Conservation (phyloP, 1,139 yeast genomes). For the Candida neerlandica region DNA sequence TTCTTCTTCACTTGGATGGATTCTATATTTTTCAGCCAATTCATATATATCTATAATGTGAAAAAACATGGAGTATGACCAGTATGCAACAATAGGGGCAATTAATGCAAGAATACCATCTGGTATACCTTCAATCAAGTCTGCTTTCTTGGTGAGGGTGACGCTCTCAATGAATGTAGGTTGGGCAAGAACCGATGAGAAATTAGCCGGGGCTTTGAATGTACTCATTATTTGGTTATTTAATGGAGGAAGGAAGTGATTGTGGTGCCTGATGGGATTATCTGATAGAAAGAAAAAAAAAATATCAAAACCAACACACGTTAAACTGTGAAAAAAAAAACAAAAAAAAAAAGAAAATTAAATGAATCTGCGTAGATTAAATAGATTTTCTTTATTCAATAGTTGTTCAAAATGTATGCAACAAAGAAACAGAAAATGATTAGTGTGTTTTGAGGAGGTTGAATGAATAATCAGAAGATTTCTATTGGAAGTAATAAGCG, state of each 20-base stretch:
- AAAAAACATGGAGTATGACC: slow-evolving; percentile 76
- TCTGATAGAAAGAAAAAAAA: background rate
- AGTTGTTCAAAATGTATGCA: background rate
- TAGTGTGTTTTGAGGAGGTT: background rate
- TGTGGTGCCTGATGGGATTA: background rate
- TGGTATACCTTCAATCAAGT: slow-evolving; percentile 49
- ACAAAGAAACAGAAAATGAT: background rate
- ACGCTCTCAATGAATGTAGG: slow-evolving; percentile 13
- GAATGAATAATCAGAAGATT: slow-evolving; percentile 2
- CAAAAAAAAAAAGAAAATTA: background rate
- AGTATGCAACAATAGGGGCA: slow-evolving; percentile 79
- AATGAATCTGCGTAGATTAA: background rate
- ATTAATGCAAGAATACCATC: slow-evolving; percentile 76
- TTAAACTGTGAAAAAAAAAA: background rate
- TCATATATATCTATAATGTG: slow-evolving; percentile 73
- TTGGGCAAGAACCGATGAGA: slow-evolving; percentile 17
- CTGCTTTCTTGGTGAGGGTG: slow-evolving; percentile 13
- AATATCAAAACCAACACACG: background rate
- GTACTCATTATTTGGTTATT: slow-evolving; percentile 11
- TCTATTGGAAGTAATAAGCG: background rate
- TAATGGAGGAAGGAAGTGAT: background rate
- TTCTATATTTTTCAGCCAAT: slow-evolving; percentile 78
- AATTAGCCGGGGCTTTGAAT: slow-evolving; percentile 15
- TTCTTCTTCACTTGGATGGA: slow-evolving; percentile 91
- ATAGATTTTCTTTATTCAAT: background rate